phyloP scores from a whole-genome alignment of 768 basidiomycete species.

The Chalciporus sphaerocephalus region DNA sequence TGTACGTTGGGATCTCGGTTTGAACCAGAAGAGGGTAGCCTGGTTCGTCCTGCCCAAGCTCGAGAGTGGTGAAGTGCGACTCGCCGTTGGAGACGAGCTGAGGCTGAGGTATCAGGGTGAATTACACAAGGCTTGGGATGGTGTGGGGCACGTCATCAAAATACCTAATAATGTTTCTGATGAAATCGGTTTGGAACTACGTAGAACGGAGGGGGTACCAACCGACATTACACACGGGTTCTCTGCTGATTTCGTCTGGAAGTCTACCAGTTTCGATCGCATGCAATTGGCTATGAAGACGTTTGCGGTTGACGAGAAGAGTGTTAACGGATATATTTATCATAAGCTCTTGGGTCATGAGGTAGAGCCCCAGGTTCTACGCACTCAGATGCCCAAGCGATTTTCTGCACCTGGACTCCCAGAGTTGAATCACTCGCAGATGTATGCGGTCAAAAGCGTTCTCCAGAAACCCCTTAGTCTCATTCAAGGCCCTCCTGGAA shows the following conservation, averaged over 20 bases:
- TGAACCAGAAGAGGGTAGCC: constrained; percentile 98
- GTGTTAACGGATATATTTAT: constrained; percentile 98
- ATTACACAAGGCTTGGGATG: constrained; percentile 92
- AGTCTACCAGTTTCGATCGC: constrained; percentile 97
- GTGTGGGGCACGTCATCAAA: constrained; percentile 97
- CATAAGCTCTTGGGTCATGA: constrained; percentile 98
- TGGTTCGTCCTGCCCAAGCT: constrained; percentile 97
- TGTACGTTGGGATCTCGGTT: constrained; percentile 94
- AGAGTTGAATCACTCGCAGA: constrained; percentile 98
- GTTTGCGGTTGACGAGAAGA: constrained; percentile 98
- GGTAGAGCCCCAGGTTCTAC: constrained; percentile 86
- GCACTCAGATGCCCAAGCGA: constrained; percentile 92
- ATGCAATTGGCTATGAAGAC: constrained; percentile 99
- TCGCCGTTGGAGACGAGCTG: constrained; percentile 96
- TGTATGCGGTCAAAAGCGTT: constrained; percentile 99
- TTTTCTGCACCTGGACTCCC: constrained; percentile 97
- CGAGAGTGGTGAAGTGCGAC: constrained; percentile 94
- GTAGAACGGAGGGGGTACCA: constrained; percentile 88
- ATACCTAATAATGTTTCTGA: constrained; percentile 99
- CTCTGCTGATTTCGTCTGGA: constrained; percentile 99
- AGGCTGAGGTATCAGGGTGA: constrained; percentile 86
- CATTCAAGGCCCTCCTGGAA: constrained; percentile 98
- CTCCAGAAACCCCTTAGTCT: constrained; percentile 96
- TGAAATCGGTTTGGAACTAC: constrained; percentile 91
- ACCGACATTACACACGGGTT: constrained; percentile 93